Percentiles rank a stretch among this genome's conserved stretches.
These are phyloP conservation scores for Cyathus olla DNA, from an alignment of 1,284 basidiomycete genomes.

Conservation along the genomic window DNA sequence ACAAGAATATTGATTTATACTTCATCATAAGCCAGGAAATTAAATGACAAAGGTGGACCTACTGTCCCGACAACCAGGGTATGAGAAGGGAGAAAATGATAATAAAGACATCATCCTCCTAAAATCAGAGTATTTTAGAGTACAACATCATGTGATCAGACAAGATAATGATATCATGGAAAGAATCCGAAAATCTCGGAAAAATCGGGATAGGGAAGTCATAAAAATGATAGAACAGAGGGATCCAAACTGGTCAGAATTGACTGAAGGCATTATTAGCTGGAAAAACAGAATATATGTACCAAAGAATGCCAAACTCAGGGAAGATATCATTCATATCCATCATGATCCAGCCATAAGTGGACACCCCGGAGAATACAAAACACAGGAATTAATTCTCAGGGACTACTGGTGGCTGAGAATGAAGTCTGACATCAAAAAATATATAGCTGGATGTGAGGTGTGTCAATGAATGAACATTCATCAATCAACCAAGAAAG, in stretches of 20 bases:
- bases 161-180: not conserved
- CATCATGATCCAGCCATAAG: not conserved
- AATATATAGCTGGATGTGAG: conserved; percentile 32
- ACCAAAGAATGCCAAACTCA: conserved; percentile 4
- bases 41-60: conserved; percentile 1
- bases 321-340: conserved; percentile 15
- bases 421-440: conserved; percentile 20
- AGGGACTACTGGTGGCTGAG: conserved; percentile 39
- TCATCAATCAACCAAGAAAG: not conserved
- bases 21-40: conserved; percentile 38
- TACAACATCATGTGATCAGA: not conserved
- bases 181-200: not conserved
- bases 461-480: conserved; percentile 28
- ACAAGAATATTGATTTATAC: conserved; percentile 30
- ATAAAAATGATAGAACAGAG: not conserved
- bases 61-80: not conserved
- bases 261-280: not conserved
- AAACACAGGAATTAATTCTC: conserved; percentile 20
- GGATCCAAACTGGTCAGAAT: not conserved
- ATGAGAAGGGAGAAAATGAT: not conserved
- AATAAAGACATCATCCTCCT: not conserved
- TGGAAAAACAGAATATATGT: not conserved
- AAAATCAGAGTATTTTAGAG: not conserved
- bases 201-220: not conserved
- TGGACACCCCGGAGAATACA: conserved; percentile 20